Conservation (phyloP, 768 basidiomycete genomes). For the Pisolithus tinctorius region DNA sequence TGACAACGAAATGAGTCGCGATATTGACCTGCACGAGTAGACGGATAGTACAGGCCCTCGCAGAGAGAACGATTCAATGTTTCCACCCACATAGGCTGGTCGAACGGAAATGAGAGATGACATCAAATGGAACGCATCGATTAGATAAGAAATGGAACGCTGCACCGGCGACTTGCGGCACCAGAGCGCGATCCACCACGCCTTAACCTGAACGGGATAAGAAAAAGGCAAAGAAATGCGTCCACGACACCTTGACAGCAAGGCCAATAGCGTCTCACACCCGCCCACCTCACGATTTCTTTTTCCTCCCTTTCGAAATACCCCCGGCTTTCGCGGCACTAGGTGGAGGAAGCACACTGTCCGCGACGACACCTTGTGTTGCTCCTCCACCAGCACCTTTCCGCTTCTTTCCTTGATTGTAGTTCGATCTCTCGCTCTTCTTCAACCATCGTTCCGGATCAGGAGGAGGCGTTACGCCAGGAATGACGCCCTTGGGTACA, state of each 20-base stretch:
- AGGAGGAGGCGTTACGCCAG: constrained; percentile 74
- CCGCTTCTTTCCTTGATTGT: constrained; percentile 43
- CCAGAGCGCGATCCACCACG: constrained; percentile 13
- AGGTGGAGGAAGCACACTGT: constrained; percentile 15
- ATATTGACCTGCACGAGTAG: background rate
- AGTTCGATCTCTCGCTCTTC: constrained; percentile 70
- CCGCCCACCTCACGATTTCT: constrained; percentile 41
- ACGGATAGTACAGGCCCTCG: no score
- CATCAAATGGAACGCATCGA: constrained; percentile 8
- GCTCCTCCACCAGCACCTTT: constrained; percentile 52
- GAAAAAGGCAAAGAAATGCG: constrained; percentile 6
- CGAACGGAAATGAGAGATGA: background rate
- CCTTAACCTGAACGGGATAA: background rate
- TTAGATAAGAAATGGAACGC: constrained; percentile 20
- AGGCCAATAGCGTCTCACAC: constrained; percentile 14
- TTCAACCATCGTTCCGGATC: constrained; percentile 88
- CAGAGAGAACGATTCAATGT: background rate
- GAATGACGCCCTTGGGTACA: constrained; percentile 68
- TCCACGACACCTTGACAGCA: constrained; percentile 15
- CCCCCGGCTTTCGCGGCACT: constrained; percentile 31
- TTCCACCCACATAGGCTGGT: background rate
- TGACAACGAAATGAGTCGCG: background rate
- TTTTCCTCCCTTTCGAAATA: constrained; percentile 56
- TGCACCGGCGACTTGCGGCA: constrained; percentile 8
- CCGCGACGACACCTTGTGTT: constrained; percentile 54